Evolutionary conservation across 345 rosid genomes (phyloP), one percentile per base, ranked within the genome.

Genomic region (Citrus medica): DNA sequence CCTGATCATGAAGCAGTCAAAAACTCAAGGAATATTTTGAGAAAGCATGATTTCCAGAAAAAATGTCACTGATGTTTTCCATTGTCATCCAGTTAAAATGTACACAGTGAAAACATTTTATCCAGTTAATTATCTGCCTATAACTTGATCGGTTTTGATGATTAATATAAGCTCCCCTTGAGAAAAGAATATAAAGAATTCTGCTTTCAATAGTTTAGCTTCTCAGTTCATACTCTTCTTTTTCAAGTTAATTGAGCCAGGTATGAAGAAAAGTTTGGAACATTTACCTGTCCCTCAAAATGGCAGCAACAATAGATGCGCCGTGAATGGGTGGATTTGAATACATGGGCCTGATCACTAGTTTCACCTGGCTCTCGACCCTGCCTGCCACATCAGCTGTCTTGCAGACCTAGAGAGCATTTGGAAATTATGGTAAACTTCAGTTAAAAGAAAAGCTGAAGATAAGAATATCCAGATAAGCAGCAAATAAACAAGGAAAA

Each of bases 251-350:
- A 24, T 35, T 24, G 53, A 9, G 42, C 40, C 30, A 28, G 67
- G 67, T 7, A 37, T 73, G 38, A 53, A 28, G 32, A 42, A n/a
- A 66, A 69, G 12, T 22, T 27, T 53, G 28, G 19, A 60, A 33
- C 7, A n/a, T 48, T 75, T 82, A 89, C 96, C 87, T 89, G 85
- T 94, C 91, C 77, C 82, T 88, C 55, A 94, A 91, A 79, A 94
- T 87, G 62, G 85, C 58, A 70, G 95, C 95, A 55, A 89, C 98
- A 61, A 94, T 93, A 1, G 97, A 90, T 71, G 97, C 98, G 73
- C 98, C 98, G 64, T 94, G 98, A 51, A 94, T 87, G 16, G 98
- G 98, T 79, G 98, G 98, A 55, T 85, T 91, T 61, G 98, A 93
- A 84, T 90, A 93, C 98, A 94, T 92, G 51, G 98, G 97, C 75